Percentiles rank a stretch among this genome's conserved stretches.
These are phyloP conservation scores for Rosa multiflora DNA, from an alignment of 306 rosid genomes.

Conservation along the genomic window DNA sequence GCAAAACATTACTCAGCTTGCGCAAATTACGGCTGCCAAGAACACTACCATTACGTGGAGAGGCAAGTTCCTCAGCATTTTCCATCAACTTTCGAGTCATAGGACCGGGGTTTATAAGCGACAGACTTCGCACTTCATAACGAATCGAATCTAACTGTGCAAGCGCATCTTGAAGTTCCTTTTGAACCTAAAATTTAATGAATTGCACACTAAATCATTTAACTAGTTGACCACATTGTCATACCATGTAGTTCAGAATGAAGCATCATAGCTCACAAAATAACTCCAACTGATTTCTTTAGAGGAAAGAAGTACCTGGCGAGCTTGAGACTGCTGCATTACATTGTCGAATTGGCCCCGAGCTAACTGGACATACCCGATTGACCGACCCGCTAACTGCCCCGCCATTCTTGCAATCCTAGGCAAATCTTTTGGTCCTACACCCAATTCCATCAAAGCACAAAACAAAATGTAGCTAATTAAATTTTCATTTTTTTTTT, in stretches of 20 bases:
- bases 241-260: background rate
- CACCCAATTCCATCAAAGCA: background rate
- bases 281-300: background rate
- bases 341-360: slow-evolving; percentile 81
- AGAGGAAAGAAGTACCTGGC: slow-evolving; percentile 46
- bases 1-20: background rate
- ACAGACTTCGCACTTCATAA: slow-evolving; percentile 69
- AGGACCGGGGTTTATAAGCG: slow-evolving; percentile 66
- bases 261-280: background rate
- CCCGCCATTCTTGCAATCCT: slow-evolving; percentile 43
- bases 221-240: background rate
- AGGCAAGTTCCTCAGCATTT: slow-evolving; percentile 28
- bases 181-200: slow-evolving; percentile 55
- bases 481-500: background rate
- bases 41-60: slow-evolving; percentile 12
- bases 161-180: slow-evolving; percentile 83
- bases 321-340: slow-evolving; percentile 86
- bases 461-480: too few relatives aligned
- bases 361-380: slow-evolving; percentile 86
- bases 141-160: slow-evolving; percentile 84
- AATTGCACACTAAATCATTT: background rate
- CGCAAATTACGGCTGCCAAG: background rate
- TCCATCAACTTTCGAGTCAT: slow-evolving; percentile 63
- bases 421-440: slow-evolving; percentile 60
- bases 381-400: slow-evolving; percentile 53